phyloP scores from a whole-genome alignment of 192 early-diverging fungal genomes.

The Rhizophagus clarus region DNA sequence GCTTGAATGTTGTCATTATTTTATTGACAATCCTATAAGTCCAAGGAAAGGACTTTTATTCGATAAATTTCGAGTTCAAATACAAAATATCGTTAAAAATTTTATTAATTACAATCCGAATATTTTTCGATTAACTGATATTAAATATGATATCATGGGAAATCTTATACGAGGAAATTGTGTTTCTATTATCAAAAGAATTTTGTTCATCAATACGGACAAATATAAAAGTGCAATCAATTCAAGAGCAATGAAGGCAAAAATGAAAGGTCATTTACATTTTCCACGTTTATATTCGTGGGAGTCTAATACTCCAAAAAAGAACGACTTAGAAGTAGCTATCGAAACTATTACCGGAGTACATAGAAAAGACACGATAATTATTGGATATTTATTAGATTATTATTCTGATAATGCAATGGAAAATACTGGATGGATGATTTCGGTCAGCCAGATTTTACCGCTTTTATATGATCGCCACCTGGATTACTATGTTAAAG shows the following conservation, averaged over 20 bases:
- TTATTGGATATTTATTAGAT: constrained; percentile 4
- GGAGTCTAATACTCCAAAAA: background rate
- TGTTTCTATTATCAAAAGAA: background rate
- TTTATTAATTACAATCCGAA: background rate
- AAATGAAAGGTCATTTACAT: background rate
- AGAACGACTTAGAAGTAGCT: background rate
- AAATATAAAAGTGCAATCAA: too few species aligned
- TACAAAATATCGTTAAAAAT: background rate
- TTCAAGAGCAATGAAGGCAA: background rate
- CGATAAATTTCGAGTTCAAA: background rate
- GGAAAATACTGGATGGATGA: constrained; percentile 6
- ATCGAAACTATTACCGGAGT: background rate
- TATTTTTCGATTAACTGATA: background rate
- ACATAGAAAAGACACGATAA: background rate
- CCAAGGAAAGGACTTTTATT: background rate
- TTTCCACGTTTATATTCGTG: background rate
- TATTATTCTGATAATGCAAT: constrained; percentile 18
- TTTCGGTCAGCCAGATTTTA: background rate
- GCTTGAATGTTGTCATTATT: background rate
- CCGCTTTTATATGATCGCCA: background rate
- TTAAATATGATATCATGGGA: background rate
- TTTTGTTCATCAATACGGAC: background rate
- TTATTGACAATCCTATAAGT: background rate
- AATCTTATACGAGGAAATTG: background rate
- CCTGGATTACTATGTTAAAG: background rate